These are phyloP conservation scores for Polyplosphaeria fusca DNA, from an alignment of 495 filamentous ascomycete species.

Conservation along the genomic window DNA sequence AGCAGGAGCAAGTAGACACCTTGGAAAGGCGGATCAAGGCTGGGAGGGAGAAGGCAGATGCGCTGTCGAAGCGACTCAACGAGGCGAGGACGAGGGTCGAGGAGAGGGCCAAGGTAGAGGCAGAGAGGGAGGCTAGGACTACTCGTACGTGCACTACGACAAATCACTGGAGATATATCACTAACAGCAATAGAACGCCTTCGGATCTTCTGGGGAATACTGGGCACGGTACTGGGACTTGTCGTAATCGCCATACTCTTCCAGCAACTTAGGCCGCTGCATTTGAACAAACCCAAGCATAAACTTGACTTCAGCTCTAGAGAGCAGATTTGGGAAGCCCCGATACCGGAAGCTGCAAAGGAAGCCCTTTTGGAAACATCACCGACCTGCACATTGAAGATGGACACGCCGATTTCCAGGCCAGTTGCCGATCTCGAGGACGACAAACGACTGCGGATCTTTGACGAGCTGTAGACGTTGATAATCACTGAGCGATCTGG, in stretches of 20 bases:
- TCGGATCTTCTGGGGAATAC: slow-evolving; percentile 28
- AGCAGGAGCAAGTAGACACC: slow-evolving; percentile 62
- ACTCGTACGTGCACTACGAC: slow-evolving; percentile 36
- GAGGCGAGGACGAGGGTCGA: slow-evolving; percentile 62
- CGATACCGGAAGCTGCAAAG: slow-evolving; percentile 25
- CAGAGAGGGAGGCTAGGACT: slow-evolving; percentile 68
- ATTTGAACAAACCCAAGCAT: neutral
- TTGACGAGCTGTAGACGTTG: slow-evolving; percentile 34
- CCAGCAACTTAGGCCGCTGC: slow-evolving; percentile 15
- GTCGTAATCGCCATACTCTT: slow-evolving; percentile 19
- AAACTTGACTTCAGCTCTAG: neutral
- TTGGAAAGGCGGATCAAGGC: slow-evolving; percentile 63
- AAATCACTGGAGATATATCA: neutral
- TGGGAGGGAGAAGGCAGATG: slow-evolving; percentile 61
- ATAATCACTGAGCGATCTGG: no score
- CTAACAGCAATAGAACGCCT: slow-evolving; percentile 18
- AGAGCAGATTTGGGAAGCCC: slow-evolving; percentile 10
- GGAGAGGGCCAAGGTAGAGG: slow-evolving; percentile 66
- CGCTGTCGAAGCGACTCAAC: slow-evolving; percentile 65
- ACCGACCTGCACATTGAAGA: neutral
- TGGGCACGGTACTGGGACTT: slow-evolving; percentile 12
- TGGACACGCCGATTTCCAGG: neutral
- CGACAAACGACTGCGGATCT: slow-evolving; percentile 19
- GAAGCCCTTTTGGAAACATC: slow-evolving; percentile 17
- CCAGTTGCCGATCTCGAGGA: neutral